Evolutionary conservation across 129 eudicot genomes (phyloP), one percentile per base, ranked within the genome.

Genomic region (Arctium lappa): DNA sequence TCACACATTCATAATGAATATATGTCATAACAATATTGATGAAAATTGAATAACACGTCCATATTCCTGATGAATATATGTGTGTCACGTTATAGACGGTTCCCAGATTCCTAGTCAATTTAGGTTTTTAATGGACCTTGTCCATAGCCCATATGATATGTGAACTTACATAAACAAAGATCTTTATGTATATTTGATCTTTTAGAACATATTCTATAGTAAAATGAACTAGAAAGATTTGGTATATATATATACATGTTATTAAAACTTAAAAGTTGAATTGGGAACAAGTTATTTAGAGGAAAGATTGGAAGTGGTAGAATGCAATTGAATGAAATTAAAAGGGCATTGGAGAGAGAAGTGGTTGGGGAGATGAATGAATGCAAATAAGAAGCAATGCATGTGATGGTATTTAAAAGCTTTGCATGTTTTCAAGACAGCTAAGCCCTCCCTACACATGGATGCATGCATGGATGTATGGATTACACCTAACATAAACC

Each of bases 311-410:
- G 2, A 8, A 46, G 3, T 46, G 50, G 50, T 46, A 46, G 56
- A 46, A 46, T 60, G 16, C 12, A 68, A 79, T 65, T 69, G 13
- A 79, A 79, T 69, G 15, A 27, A 70, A 70, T 44, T 6, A 30
- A 56, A 69, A 34, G 13, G 13, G 69, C 6, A 16, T 29, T 12
- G 5, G 66, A 18, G 69, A 36, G 63, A 9, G 80, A 82, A 75
- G 86, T 82, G 5, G 81, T 82, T 82, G 86, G 62, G 86, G 42
- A 82, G 86, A 46, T 68, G 77, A 82, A 29, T 76, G 81, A 82
- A 75, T 82, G 86, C 71, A 15, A 27, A 29, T 22, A 66, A 66
- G 33, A 66, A 42, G 40, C 73, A 74, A 42, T 50, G 80, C 85
- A 82, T 82, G 86, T 82, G 86, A 82, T 68, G 72, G 76, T 69